Evolutionary conservation across 768 basidiomycete species (phyloP), one percentile per base, ranked within the genome.

Genomic region (Tylopilus plumbeoviolaceoides): DNA sequence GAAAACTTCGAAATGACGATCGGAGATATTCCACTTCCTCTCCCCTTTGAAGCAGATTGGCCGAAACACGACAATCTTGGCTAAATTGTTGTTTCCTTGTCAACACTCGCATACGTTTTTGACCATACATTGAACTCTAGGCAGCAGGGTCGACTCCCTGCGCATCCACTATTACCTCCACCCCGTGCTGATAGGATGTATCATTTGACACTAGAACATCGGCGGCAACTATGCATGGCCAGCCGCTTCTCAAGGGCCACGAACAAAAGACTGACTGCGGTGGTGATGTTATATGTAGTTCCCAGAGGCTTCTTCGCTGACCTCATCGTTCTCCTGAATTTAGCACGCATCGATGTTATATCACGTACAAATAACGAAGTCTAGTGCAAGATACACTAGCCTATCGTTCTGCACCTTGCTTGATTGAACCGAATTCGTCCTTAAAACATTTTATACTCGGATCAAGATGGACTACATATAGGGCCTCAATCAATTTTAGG

Each of bases 361-460:
- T 67, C 58, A 68, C 65, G 65, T 67, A 67, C 61, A 55, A 52
- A 60, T 63, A 52, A 53, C 66, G 15, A 49, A 38, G 50, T 30
- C 31, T 30, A 30, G 8, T 30, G 4, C 10, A 11, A 30, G 35
- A 43, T 21, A 18, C 42, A 21, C 46, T 33, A 46, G 43, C 48
- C 55, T 57, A 42, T 50, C 57, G 47, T 58, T 54, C 53, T 35
- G 21, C 59, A 45, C 38, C 41, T 44, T 56, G 40, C 54, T 61
- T 44, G 47, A 54, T 35, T 55, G 48, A 51, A 47, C 53, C 51
- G 33, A 48, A 43, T 51, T 52, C 62, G 50, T 55, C 49, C 52
- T 43, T 28, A 57, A 59, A 56, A 49, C 56, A 53, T 53, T 47
- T 55, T 64, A 47, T 44, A 36, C 40, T 55, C 65, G 65, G 63